These are phyloP conservation scores for Haberlea rhodopensis DNA, from an alignment of 257 asterid genomes.

Conservation along the genomic window DNA sequence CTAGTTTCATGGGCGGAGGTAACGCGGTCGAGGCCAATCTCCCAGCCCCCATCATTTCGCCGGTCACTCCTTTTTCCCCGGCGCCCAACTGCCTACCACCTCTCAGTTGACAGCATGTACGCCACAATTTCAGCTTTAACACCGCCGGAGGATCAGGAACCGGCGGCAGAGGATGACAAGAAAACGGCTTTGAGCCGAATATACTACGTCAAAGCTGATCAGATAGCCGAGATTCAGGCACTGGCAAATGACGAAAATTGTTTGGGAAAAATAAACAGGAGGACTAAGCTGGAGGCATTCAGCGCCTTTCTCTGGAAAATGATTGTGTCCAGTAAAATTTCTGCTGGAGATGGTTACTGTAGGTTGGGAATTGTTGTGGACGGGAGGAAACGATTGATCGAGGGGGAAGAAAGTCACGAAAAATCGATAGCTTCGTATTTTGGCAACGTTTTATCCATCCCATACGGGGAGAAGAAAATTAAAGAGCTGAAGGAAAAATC, in stretches of 20 bases:
- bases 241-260: slow-evolving; percentile 36
- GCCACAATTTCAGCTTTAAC: slow-evolving; percentile 31
- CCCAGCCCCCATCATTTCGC: slow-evolving; percentile 56
- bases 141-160: slow-evolving; percentile 15
- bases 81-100: slow-evolving; percentile 37
- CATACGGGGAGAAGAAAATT: slow-evolving; percentile 49
- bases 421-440: slow-evolving; percentile 32
- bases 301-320: slow-evolving; percentile 68
- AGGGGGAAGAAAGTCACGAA: slow-evolving; percentile 23
- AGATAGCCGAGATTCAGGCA: slow-evolving; percentile 39
- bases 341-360: slow-evolving; percentile 22
- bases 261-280: background rate
- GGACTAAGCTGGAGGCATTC: slow-evolving; percentile 58
- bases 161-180: slow-evolving; percentile 3
- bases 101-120: slow-evolving; percentile 37
- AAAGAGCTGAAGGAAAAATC: slow-evolving; percentile 38
- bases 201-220: slow-evolving; percentile 44
- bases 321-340: slow-evolving; percentile 27
- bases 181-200: slow-evolving; percentile 49
- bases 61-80: slow-evolving; percentile 60
- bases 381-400: slow-evolving; percentile 48
- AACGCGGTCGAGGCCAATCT: slow-evolving; percentile 38
- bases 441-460: slow-evolving; percentile 66
- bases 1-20: slow-evolving; percentile 62
- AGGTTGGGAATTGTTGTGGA: slow-evolving; percentile 65